Evolutionary conservation across 495 filamentous ascomycete genomes (phyloP), one percentile per base, ranked within the genome.

Genomic region (Thozetella sp.): DNA sequence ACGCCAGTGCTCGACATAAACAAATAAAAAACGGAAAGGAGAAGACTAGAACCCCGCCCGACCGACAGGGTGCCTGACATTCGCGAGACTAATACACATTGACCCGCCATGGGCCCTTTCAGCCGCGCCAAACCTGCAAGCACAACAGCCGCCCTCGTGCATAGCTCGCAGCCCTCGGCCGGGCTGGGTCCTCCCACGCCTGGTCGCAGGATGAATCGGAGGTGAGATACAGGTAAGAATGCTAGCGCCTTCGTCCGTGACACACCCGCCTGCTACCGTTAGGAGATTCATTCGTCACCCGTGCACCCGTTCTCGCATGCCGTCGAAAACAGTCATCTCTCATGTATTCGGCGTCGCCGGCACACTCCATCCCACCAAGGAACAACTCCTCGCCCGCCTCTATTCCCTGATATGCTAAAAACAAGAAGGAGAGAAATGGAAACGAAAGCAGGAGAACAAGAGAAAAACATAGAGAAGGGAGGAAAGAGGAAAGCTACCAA

Each of bases 401-500:
- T 37, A 37, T 37, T 37, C 15, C 30, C 6, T 37, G 15, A 15
- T 37, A 37, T 30, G 19, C 30, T 57, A 22, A 23, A 59, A 57
- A 57, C 50, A 59, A 54, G 25, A 46, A 57, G 23, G 27, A 46
- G 26, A 60, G 51, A 30, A 22, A 34, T 53, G 30, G 27, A 51
- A 19, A 24, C 19, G 1, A 56, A 20, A 46, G 34, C 40, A 22
- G n/a, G 26, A 30, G 22, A 54, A 46, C 23, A 30, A 26, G 17
- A 34, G 27, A 4, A 55, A 23, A 13, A 45, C 12, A 53, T 52
- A 50, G n/a, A 53, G 54, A 56, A 22, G 57, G 15, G 22, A 59
- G 25, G 54, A 23, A 45, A 53, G 27, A 51, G 23, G 19, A 46
- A 54, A 64, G 40, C 22, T 30, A 53, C 27, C 30, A 57, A 53